A percentile compares a stretch with the other conserved stretches of the same genome.
These are phyloP conservation scores for Dendrocalamus latiflorus DNA, from an alignment of 202 grass and related monocot genomes.

Conservation along the genomic window DNA sequence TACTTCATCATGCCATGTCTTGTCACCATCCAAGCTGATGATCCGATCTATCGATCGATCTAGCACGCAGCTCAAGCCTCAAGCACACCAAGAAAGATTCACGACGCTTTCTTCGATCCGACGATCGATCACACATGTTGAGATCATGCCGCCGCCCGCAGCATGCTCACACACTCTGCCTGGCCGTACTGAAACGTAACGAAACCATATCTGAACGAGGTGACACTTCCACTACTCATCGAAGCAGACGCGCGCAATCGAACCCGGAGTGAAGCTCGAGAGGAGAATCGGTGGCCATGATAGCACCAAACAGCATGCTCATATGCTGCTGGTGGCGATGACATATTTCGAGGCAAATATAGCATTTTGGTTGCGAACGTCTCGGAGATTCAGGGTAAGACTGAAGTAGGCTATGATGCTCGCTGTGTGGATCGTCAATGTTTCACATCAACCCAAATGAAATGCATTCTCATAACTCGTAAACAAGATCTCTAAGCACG, in stretches of 20 bases:
- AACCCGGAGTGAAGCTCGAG: slow-evolving; percentile 10
- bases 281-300: neutral
- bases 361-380: neutral
- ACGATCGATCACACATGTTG: neutral
- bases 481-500: slow-evolving; percentile 5
- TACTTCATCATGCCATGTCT: neutral
- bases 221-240: neutral
- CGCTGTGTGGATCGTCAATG: neutral
- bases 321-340: neutral
- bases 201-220: slow-evolving; percentile 7
- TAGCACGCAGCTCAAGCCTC: neutral
- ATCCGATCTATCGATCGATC: neutral
- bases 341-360: slow-evolving; percentile 10
- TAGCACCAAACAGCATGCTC: neutral
- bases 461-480: neutral
- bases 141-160: neutral
- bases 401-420: slow-evolving; percentile 17
- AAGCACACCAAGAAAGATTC: neutral
- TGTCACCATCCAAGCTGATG: neutral
- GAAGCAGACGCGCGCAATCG: neutral
- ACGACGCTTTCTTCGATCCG: neutral
- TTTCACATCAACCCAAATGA: neutral
- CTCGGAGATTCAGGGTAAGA: neutral
- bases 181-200: neutral
- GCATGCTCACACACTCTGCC: neutral